A percentile compares a stretch with the other conserved stretches of the same genome.
phyloP scores from a whole-genome alignment of 345 rosid species.

The Gossypium thurberi region DNA sequence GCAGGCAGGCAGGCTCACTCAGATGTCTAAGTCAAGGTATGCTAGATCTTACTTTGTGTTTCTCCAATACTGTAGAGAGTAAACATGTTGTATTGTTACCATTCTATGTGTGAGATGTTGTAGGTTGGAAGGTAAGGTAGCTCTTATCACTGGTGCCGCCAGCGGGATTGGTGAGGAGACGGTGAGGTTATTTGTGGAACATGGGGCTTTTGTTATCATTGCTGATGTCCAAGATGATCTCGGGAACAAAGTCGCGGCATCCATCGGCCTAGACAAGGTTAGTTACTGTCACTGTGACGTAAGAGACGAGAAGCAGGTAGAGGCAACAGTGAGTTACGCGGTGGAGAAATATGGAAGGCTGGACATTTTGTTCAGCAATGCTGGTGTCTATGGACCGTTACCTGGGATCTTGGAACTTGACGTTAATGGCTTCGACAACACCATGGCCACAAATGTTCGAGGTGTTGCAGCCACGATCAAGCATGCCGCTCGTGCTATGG shows the following conservation, averaged over 20 bases:
- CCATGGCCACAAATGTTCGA: conserved; percentile 57
- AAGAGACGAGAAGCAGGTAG: conserved; percentile 68
- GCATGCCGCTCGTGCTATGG: conserved; percentile 81
- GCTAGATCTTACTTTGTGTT: neutral
- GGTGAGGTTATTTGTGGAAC: conserved; percentile 46
- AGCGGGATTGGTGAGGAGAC: conserved; percentile 90
- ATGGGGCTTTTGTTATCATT: conserved; percentile 61
- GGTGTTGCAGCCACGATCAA: conserved; percentile 76
- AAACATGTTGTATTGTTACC: neutral
- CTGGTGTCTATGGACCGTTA: conserved; percentile 62
- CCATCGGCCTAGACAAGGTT: conserved; percentile 39
- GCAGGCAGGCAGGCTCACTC: too few relatives aligned
- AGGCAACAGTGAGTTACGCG: conserved; percentile 44
- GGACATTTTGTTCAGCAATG: conserved; percentile 76
- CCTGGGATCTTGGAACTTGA: conserved; percentile 57
- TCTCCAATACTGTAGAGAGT: neutral
- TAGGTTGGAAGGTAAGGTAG: conserved; percentile 84
- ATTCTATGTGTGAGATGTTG: conserved; percentile 63
- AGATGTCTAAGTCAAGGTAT: conserved; percentile 38
- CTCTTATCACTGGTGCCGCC: conserved; percentile 76
- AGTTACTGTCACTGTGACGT: conserved; percentile 68
- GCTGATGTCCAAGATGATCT: conserved; percentile 71
- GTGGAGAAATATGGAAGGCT: conserved; percentile 49
- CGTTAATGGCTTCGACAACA: conserved; percentile 43
- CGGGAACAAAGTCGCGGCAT: conserved; percentile 39